Evolutionary conservation across 169 alveolate genomes (phyloP).

Genomic region (Eimeria praecox): DNA sequence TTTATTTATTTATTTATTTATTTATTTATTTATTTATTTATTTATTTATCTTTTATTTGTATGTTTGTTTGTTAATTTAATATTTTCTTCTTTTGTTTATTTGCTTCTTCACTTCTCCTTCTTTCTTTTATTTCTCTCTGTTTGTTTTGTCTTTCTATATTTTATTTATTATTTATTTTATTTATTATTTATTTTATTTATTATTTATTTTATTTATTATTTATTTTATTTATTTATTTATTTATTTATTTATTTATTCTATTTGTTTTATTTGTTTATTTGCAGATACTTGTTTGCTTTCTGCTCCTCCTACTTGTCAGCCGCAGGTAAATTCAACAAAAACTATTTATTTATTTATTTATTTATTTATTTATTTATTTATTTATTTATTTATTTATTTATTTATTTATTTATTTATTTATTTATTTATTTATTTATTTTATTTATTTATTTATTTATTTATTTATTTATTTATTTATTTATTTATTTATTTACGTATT

Average conservation of each 20-base stretch:
- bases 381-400: no score
- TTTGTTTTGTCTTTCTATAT: not conserved
- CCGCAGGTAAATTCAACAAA: no score
- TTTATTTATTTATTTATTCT: no score
- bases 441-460: no score
- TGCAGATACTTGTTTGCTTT: no score
- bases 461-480: no score
- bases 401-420: no score
- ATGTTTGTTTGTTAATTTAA: not conserved
- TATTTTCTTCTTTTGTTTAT: not conserved
- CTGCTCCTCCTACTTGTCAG: no score
- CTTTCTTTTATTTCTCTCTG: not conserved
- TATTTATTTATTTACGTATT: not conserved
- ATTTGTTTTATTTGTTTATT: not conserved
- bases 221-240: not conserved
- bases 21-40: not conserved
- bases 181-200: not conserved
- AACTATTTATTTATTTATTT: no score
- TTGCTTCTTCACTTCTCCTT: not conserved
- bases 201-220: not conserved
- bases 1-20: no score
- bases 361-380: no score
- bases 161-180: not conserved
- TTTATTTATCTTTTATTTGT: not conserved
- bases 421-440: no score